These are phyloP conservation scores for Clitopilus hobsonii DNA, from an alignment of 768 basidiomycete species.

Conservation along the genomic window DNA sequence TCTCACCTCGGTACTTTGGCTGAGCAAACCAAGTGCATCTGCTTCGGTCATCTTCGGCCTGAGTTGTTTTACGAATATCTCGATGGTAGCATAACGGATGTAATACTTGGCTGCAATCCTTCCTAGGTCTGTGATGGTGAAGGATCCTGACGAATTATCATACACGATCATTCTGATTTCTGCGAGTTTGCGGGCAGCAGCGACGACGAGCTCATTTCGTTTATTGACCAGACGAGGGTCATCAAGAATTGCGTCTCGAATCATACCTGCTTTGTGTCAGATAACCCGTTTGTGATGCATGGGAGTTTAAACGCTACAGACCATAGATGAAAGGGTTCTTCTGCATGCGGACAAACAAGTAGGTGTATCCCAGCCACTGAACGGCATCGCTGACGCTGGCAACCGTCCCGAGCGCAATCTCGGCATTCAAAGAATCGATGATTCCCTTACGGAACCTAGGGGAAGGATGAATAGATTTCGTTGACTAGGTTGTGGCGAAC, in stretches of 20 bases:
- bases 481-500: conserved; percentile 15
- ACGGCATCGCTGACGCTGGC: conserved; percentile 82
- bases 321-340: conserved; percentile 88
- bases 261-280: conserved; percentile 51
- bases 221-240: conserved; percentile 73
- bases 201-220: conserved; percentile 60
- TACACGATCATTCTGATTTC: conserved; percentile 79
- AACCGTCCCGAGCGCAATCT: conserved; percentile 93
- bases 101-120: conserved; percentile 97
- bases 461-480: conserved; percentile 1
- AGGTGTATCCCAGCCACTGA: conserved; percentile 96
- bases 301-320: conserved; percentile 22
- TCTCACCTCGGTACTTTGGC: conserved; percentile 87
- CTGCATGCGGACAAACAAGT: conserved; percentile 91
- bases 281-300: conserved; percentile 1
- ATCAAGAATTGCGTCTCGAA: conserved; percentile 58
- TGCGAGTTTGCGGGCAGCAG: conserved; percentile 64
- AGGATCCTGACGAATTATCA: conserved; percentile 50
- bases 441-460: conserved; percentile 76
- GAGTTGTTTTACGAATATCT: conserved; percentile 80
- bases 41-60: conserved; percentile 87
- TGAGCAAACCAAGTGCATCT: conserved; percentile 81
- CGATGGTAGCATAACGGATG: conserved; percentile 79
- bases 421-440: conserved; percentile 90
- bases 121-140: conserved; percentile 86